Base-by-base conservation (phyloP, 768 basidiomycete genomes). In the Mycena belliarum region DNA sequence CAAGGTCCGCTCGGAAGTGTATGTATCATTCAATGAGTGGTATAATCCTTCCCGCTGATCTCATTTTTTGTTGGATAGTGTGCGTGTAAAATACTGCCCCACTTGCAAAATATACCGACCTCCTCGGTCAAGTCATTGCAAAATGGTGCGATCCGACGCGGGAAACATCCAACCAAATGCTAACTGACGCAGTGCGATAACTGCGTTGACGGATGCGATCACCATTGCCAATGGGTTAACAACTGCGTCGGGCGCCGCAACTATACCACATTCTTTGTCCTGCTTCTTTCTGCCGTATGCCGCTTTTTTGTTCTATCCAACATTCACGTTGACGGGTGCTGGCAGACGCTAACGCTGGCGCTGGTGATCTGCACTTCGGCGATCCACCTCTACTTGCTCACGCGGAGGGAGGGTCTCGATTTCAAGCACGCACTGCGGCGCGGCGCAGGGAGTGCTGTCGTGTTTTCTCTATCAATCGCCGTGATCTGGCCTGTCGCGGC, bases 181-280 rank as follows among this genome's bases (percentile, higher is more conserved):
- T 54, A 40, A 29, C 42, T 46, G 32, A 7, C 25, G 2, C 63
- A 95, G 90, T 99, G 96, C 69, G 93, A 97, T 65, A 98, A 98
- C 69, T 99, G 96, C 68, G 93, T 98, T 16, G 95, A 98, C 63
- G 88, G 88, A 11, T 98, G 95, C 63, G 95, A 96, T 70, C 91
- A 95, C 68, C 93, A 93, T 68, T 91, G 88, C 61, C 87, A 88
- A 68, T 91, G 88, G 89, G 85, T 99, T 20, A 97, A 98, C 70
- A 97, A 94, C 69, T 98, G 97, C 69, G 82, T 99, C 38, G 97
- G 97, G 8, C 84, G 93, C 38, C 87, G 95, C 43, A 98, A 98
- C 70, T 98, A 99, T 70, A 89, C 93, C 18, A 81, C 87, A n/a
- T 99, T 99, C 74, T 87, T 96, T 60, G 85, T 83, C 0, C 85